Evolutionary conservation across 306 rosid genomes (phyloP).

Genomic region (Styphnolobium japonicum): DNA sequence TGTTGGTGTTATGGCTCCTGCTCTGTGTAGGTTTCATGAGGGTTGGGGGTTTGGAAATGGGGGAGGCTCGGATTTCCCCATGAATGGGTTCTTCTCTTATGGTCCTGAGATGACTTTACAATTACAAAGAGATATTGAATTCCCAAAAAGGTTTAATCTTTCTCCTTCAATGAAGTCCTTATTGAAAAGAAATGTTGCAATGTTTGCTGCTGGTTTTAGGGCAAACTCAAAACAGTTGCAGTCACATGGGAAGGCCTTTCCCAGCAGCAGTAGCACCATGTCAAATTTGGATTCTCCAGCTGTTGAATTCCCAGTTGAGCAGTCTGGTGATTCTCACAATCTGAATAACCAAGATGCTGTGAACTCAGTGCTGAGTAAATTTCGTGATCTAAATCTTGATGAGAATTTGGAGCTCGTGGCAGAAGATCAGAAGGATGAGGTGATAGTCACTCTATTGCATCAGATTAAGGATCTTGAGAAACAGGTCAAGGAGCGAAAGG

Average conservation of each 20-base stretch:
- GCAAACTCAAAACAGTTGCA: slow-evolving; percentile 53
- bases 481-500: slow-evolving; percentile 72
- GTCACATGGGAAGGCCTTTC: slow-evolving; percentile 18
- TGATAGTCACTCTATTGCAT: slow-evolving; percentile 49
- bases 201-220: slow-evolving; percentile 70
- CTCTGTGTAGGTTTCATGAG: slow-evolving; percentile 60
- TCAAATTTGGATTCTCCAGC: slow-evolving; percentile 34
- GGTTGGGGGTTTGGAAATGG: slow-evolving; percentile 71
- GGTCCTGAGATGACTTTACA: slow-evolving; percentile 38
- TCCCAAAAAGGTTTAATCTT: slow-evolving; percentile 68
- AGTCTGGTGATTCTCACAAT: slow-evolving; percentile 38
- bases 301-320: slow-evolving; percentile 30
- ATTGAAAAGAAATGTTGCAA: slow-evolving; percentile 67
- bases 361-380: slow-evolving; percentile 61
- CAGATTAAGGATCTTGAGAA: slow-evolving; percentile 71
- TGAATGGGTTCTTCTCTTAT: slow-evolving; percentile 38
- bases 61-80: slow-evolving; percentile 44
- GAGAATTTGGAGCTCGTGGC: slow-evolving; percentile 53
- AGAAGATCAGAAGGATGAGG: slow-evolving; percentile 70
- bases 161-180: slow-evolving; percentile 64
- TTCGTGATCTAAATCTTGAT: slow-evolving; percentile 60
- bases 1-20: slow-evolving; percentile 43
- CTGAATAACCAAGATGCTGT: slow-evolving; percentile 50
- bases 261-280: not conserved
- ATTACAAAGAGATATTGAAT: slow-evolving; percentile 61